Conservation (phyloP, 179 eudicot genomes). For the Monotropa hypopitys region DNA sequence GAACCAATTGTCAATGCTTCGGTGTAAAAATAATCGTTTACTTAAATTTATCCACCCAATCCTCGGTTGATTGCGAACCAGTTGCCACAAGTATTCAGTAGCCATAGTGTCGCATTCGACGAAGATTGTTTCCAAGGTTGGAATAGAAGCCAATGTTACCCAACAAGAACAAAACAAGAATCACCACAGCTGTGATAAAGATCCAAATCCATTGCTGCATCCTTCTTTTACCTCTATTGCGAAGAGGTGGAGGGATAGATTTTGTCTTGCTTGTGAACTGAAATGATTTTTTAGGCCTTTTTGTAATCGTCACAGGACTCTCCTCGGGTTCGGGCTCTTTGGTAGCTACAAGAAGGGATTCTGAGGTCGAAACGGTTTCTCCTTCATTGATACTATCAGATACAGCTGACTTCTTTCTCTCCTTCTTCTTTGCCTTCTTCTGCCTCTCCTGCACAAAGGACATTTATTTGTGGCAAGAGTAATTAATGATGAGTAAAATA, state of each 20-base stretch:
- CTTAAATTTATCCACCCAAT: not conserved
- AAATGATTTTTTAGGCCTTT: slow-evolving; percentile 32
- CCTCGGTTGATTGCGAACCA: slow-evolving; percentile 2
- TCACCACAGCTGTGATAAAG: slow-evolving; percentile 14
- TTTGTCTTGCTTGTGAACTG: slow-evolving; percentile 40
- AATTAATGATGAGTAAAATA: not conserved
- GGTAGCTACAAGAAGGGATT: slow-evolving; percentile 18
- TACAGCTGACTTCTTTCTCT: slow-evolving; percentile 37
- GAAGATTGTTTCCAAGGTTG: slow-evolving; percentile 10
- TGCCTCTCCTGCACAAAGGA: slow-evolving; percentile 54
- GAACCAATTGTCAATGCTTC: not conserved
- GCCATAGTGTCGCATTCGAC: slow-evolving; percentile 3
- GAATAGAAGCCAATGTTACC: slow-evolving; percentile 21
- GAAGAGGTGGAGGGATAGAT: slow-evolving; percentile 66
- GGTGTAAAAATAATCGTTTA: slow-evolving; percentile 7
- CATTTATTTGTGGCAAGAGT: not conserved
- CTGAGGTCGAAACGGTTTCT: slow-evolving; percentile 26
- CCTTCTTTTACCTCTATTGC: slow-evolving; percentile 53
- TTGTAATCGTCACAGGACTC: slow-evolving; percentile 20
- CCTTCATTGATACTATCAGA: slow-evolving; percentile 15
- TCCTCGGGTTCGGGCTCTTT: slow-evolving; percentile 39
- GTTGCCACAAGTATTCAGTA: not conserved
- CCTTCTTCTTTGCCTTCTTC: slow-evolving; percentile 80
- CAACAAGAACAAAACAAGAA: slow-evolving; percentile 28
- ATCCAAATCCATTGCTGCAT: slow-evolving; percentile 52